phyloP scores from a whole-genome alignment of 352 stramenopile species.

The Pythium volutum region DNA sequence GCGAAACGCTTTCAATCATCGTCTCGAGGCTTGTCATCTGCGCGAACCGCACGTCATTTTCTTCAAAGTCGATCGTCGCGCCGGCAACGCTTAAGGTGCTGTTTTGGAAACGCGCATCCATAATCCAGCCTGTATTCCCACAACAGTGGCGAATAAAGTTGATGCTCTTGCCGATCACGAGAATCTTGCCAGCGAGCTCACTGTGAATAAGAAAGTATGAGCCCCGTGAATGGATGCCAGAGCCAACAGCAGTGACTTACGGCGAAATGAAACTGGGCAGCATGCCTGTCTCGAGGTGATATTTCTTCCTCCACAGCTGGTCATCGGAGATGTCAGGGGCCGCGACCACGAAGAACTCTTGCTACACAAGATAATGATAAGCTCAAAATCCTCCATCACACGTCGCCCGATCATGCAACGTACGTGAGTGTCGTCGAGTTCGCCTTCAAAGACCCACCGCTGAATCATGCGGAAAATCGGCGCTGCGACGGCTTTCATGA shows the following conservation, averaged over 20 bases:
- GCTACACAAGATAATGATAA: slow-evolving; percentile 28
- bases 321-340: slow-evolving; percentile 73
- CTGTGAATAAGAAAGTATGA: slow-evolving; percentile 28
- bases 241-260: slow-evolving; percentile 33
- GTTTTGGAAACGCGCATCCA: slow-evolving; percentile 41
- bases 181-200: slow-evolving; percentile 91
- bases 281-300: slow-evolving; percentile 82
- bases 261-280: slow-evolving; percentile 84
- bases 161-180: slow-evolving; percentile 97
- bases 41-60: slow-evolving; percentile 64
- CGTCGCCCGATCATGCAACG: slow-evolving; percentile 10
- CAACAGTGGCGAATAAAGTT: slow-evolving; percentile 98
- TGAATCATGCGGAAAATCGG: slow-evolving; percentile 88
- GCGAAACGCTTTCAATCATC: slow-evolving; percentile 79
- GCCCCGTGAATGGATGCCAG: neutral
- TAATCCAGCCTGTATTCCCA: slow-evolving; percentile 83
- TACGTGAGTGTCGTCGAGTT: slow-evolving; percentile 84
- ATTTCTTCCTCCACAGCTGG: slow-evolving; percentile 85
- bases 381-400: neutral
- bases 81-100: slow-evolving; percentile 32
- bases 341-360: slow-evolving; percentile 86
- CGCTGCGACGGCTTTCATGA: slow-evolving; percentile 74
- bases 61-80: slow-evolving; percentile 46
- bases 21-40: slow-evolving; percentile 66
- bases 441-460: slow-evolving; percentile 85